Evolutionary conservation across 2,329 filamentous ascomycete species (phyloP).

Genomic region (Penicillium occitanis): DNA sequence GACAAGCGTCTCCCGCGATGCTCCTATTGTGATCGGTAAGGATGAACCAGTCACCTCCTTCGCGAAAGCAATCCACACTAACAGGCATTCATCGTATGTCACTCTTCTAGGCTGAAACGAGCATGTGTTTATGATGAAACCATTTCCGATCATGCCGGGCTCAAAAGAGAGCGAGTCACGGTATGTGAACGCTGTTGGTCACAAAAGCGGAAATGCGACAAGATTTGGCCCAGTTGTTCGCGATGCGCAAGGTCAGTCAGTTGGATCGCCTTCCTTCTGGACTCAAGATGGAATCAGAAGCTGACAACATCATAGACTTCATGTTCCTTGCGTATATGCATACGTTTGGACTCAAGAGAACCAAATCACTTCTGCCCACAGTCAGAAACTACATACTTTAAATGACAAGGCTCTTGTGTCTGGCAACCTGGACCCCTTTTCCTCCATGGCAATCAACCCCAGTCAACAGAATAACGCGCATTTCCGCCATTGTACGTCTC

Average conservation of each 20-base stretch:
- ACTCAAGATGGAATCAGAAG: neutral
- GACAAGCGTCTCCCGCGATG: neutral
- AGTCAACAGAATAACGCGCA: neutral
- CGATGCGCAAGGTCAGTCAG: neutral
- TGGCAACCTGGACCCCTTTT: neutral
- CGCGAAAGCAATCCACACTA: neutral
- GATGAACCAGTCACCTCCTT: neutral
- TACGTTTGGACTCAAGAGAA: neutral
- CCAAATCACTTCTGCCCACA: neutral
- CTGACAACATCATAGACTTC: neutral
- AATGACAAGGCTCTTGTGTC: neutral
- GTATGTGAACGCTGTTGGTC: neutral
- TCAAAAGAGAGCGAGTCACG: neutral
- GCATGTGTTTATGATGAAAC: neutral
- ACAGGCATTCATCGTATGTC: neutral
- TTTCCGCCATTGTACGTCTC: neutral
- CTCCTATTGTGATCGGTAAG: neutral
- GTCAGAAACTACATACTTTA: neutral
- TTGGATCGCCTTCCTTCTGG: neutral
- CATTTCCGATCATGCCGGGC: neutral
- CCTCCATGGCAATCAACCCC: neutral
- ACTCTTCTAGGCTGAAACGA: neutral
- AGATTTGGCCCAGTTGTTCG: neutral
- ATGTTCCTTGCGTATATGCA: neutral
- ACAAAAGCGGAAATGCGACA: constrained; percentile 15